These are phyloP conservation scores for Mortierella claussenii DNA, from an alignment of 192 early-diverging fungal species.

Conservation along the genomic window DNA sequence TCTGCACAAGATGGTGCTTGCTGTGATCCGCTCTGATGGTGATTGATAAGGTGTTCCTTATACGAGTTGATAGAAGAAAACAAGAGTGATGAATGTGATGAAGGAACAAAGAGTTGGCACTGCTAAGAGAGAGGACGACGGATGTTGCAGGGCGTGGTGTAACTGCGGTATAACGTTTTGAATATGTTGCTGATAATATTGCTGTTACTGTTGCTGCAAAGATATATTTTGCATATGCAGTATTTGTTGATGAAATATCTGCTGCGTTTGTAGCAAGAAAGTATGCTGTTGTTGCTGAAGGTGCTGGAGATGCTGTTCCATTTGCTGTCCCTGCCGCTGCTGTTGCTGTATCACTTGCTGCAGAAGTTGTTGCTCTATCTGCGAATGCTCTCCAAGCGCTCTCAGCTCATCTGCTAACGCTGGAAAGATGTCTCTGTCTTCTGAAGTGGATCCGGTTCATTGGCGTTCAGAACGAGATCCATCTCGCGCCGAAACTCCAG, in stretches of 20 bases:
- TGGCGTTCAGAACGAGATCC: neutral
- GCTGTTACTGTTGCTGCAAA: too few relatives aligned
- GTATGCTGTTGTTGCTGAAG: neutral
- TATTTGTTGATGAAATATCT: neutral
- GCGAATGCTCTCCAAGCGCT: neutral
- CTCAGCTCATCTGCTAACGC: neutral
- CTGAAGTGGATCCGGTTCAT: neutral
- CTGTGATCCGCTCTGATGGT: too few relatives aligned
- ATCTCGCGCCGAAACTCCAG: constrained; percentile 4
- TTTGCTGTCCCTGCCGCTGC: neutral
- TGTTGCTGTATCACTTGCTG: neutral
- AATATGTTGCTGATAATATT: too few relatives aligned
- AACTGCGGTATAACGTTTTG: too few relatives aligned
- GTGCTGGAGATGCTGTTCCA: neutral
- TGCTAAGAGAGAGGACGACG: too few relatives aligned
- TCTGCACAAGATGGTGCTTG: too few relatives aligned
- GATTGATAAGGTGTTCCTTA: too few relatives aligned
- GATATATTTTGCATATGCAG: too few relatives aligned
- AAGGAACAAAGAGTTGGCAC: too few relatives aligned
- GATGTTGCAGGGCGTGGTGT: too few relatives aligned
- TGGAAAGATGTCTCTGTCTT: neutral
- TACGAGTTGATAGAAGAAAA: too few relatives aligned
- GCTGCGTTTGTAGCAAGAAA: neutral
- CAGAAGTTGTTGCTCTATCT: neutral
- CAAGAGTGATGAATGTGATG: too few relatives aligned